Evolutionary conservation across 2,329 filamentous ascomycete species (phyloP).

Genomic region (Ophiostoma piceae): DNA sequence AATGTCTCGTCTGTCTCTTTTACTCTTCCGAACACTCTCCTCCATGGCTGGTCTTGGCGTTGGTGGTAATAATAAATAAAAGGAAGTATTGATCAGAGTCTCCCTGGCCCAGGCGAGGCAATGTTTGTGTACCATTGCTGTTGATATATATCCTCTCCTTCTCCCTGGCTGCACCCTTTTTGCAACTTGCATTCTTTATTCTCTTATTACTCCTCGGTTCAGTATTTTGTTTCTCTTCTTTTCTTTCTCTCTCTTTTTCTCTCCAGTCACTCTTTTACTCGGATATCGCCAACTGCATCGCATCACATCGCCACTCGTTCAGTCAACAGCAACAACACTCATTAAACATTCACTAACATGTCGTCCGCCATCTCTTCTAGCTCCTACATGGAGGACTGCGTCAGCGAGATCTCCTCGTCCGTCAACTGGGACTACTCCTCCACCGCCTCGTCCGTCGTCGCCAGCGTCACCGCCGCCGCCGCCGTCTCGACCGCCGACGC

Average conservation of each 20-base stretch:
- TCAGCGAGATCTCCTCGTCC: conserved; percentile 7
- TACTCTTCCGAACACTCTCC: background rate
- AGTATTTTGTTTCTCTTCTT: background rate
- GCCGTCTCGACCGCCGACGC: conserved; percentile 25
- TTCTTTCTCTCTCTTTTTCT: background rate
- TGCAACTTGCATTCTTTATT: background rate
- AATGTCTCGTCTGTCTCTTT: background rate
- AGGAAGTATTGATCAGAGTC: background rate
- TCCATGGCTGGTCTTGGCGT: background rate
- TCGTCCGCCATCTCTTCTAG: conserved; percentile 17
- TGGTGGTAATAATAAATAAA: background rate
- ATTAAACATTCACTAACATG: conserved; percentile 13
- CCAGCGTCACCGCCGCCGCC: background rate
- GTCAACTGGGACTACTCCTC: conserved; percentile 20
- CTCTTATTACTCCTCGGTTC: background rate
- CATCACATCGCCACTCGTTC: background rate
- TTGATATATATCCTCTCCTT: background rate
- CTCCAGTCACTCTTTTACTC: background rate
- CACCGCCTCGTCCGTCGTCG: conserved; percentile 19
- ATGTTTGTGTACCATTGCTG: conserved; percentile 11
- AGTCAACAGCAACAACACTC: background rate
- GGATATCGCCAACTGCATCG: background rate
- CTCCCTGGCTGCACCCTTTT: background rate
- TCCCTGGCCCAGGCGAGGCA: background rate
- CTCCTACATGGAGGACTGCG: conserved; percentile 15